phyloP scores from a whole-genome alignment of 208 protist species.

The Leishmania guyanensis region DNA sequence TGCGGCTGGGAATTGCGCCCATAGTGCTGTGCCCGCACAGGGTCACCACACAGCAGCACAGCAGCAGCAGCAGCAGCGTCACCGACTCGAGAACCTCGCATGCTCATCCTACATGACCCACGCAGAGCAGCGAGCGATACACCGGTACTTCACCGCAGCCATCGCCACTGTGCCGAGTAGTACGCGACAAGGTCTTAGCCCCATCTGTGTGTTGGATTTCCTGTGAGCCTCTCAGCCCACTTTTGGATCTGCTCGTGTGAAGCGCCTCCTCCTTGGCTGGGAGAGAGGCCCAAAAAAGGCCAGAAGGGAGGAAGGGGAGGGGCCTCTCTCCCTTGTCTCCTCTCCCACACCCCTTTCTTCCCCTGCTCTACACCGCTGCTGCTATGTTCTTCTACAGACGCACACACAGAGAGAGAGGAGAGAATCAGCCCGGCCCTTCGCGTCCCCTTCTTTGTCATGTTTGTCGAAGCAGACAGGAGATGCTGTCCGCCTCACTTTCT shows the following conservation, averaged over 20 bases:
- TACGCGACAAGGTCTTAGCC: neutral
- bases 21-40: neutral
- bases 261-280: neutral
- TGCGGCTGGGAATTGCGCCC: neutral
- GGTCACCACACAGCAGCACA: neutral
- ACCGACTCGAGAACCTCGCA: neutral
- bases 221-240: neutral
- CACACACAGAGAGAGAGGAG: neutral
- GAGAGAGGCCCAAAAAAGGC: neutral
- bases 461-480: neutral
- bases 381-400: neutral
- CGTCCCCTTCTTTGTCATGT: neutral
- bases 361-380: neutral
- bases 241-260: neutral
- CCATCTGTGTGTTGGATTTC: slow-evolving; percentile 5
- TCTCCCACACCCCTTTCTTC: neutral
- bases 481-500: neutral
- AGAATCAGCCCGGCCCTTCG: neutral
- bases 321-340: neutral
- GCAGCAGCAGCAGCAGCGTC: neutral
- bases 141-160: neutral
- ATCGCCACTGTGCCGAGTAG: neutral
- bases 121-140: slow-evolving; percentile 7
- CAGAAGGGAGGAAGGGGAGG: neutral
- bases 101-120: slow-evolving; percentile 4